phyloP scores from a whole-genome alignment of 2,329 filamentous ascomycete species.

The Colletotrichum godetiae region DNA sequence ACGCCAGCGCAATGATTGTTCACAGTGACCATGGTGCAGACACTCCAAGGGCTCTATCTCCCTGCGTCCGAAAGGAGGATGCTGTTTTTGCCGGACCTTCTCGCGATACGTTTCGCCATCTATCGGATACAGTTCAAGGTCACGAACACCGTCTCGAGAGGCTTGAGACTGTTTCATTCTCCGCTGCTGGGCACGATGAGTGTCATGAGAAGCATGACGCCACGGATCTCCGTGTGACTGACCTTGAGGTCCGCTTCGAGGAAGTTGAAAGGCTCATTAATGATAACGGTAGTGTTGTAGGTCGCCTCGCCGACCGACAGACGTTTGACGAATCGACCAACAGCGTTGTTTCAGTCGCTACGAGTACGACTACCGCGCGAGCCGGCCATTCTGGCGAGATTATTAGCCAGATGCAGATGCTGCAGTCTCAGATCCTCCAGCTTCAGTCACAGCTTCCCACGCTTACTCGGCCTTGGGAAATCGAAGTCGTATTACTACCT shows the following conservation, averaged over 20 bases:
- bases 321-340: slow-evolving; percentile 56
- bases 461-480: slow-evolving; percentile 72
- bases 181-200: slow-evolving; percentile 73
- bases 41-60: slow-evolving; percentile 36
- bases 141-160: slow-evolving; percentile 75
- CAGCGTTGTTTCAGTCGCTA: slow-evolving; percentile 59
- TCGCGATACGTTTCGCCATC: slow-evolving; percentile 54
- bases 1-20: slow-evolving; percentile 41
- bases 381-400: slow-evolving; percentile 58
- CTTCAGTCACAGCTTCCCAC: slow-evolving; percentile 74
- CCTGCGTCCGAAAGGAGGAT: slow-evolving; percentile 11
- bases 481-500: slow-evolving; percentile 81
- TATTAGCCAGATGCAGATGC: slow-evolving; percentile 59
- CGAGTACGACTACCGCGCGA: slow-evolving; percentile 51
- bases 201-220: slow-evolving; percentile 76
- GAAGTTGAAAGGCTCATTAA: slow-evolving; percentile 67
- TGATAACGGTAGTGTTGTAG: slow-evolving; percentile 56
- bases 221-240: slow-evolving; percentile 74
- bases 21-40: slow-evolving; percentile 39
- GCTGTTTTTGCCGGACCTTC: slow-evolving; percentile 39
- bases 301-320: slow-evolving; percentile 47
- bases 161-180: slow-evolving; percentile 78
- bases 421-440: slow-evolving; percentile 63
- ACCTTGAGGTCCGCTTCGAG: slow-evolving; percentile 73
- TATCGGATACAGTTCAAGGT: slow-evolving; percentile 65